Percentiles rank a stretch among this genome's conserved stretches.
Evolutionary conservation across 768 basidiomycete genomes (phyloP).

Genomic region (Podaxis pistillaris): DNA sequence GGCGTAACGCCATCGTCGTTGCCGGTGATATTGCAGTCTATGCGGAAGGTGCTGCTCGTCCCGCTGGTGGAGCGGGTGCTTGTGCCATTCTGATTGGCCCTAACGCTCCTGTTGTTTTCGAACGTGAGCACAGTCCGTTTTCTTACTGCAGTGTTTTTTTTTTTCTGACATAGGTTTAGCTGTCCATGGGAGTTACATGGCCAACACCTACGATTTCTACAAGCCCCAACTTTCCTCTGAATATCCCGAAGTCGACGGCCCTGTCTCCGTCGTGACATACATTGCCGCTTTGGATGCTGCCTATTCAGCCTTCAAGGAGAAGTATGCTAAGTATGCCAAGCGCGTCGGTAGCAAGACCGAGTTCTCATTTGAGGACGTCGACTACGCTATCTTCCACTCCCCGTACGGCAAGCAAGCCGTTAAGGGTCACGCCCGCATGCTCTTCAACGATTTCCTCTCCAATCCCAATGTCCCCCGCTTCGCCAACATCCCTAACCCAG

Average conservation of each 20-base stretch:
- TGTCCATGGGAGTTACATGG: conserved; percentile 95
- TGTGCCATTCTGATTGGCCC: conserved; percentile 95
- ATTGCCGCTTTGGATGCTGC: conserved; percentile 90
- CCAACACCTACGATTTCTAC: conserved; percentile 98
- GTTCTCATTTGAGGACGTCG: conserved; percentile 81
- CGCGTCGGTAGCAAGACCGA: conserved; percentile 37
- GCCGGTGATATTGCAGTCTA: conserved; percentile 98
- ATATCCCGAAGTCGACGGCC: conserved; percentile 97
- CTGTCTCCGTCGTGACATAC: conserved; percentile 93
- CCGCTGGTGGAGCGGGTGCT: conserved; percentile 96
- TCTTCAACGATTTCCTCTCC: conserved; percentile 89
- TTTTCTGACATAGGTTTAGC: conserved; percentile 47
- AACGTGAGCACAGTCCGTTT: conserved; percentile 63
- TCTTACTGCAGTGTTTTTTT: conserved; percentile 3
- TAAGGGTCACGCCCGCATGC: conserved; percentile 91
- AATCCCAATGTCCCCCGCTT: conserved; percentile 70
- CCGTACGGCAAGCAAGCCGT: conserved; percentile 99
- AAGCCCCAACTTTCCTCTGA: conserved; percentile 95
- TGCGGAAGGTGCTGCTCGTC: conserved; percentile 91
- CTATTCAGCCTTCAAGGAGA: conserved; percentile 82
- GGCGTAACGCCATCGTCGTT: conserved; percentile 95
- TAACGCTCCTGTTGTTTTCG: conserved; percentile 90
- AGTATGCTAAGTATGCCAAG: conserved; percentile 68
- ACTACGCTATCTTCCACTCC: conserved; percentile 94
- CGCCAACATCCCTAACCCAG: conserved; percentile 68